These are phyloP conservation scores for Wallacemonas collosoma DNA, from an alignment of 208 protist species.

Conservation along the genomic window DNA sequence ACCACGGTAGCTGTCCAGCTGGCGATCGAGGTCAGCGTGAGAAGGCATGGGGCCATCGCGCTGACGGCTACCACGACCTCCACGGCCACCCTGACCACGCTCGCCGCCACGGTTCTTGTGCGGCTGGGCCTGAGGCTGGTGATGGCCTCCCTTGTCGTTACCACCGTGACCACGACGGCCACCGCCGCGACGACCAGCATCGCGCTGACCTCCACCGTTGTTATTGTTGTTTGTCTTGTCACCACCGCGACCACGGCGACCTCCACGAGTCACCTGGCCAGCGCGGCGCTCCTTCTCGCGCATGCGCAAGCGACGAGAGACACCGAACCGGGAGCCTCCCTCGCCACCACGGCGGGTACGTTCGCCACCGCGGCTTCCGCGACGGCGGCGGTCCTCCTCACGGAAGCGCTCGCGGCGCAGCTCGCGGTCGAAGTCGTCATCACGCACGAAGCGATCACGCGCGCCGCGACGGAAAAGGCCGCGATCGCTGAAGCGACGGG, in stretches of 20 bases:
- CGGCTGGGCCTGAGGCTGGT: conserved; percentile 7
- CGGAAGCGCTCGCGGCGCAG: conserved; percentile 60
- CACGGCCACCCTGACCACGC: conserved; percentile 13
- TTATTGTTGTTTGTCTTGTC: conserved; percentile 7
- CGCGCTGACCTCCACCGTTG: background rate
- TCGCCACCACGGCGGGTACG: conserved; percentile 11
- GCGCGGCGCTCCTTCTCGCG: conserved; percentile 18
- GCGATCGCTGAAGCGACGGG: conserved; percentile 62
- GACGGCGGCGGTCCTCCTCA: conserved; percentile 23
- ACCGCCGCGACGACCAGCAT: conserved; percentile 17
- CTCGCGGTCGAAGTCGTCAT: conserved; percentile 69
- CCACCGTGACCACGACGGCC: conserved; percentile 26
- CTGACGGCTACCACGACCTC: conserved; percentile 24
- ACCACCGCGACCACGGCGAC: conserved; percentile 9
- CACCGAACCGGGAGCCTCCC: conserved; percentile 23
- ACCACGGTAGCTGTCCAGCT: conserved; percentile 78
- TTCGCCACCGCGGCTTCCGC: conserved; percentile 17
- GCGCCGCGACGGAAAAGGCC: conserved; percentile 60
- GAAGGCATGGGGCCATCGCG: conserved; percentile 32
- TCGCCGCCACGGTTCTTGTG: conserved; percentile 25
- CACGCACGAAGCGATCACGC: conserved; percentile 78
- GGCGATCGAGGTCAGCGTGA: conserved; percentile 70
- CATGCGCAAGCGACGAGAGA: conserved; percentile 23
- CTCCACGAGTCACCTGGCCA: background rate
- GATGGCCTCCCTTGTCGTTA: conserved; percentile 13